phyloP scores from a whole-genome alignment of 2,329 filamentous ascomycete genomes.

The Colletotrichum cuscutae region DNA sequence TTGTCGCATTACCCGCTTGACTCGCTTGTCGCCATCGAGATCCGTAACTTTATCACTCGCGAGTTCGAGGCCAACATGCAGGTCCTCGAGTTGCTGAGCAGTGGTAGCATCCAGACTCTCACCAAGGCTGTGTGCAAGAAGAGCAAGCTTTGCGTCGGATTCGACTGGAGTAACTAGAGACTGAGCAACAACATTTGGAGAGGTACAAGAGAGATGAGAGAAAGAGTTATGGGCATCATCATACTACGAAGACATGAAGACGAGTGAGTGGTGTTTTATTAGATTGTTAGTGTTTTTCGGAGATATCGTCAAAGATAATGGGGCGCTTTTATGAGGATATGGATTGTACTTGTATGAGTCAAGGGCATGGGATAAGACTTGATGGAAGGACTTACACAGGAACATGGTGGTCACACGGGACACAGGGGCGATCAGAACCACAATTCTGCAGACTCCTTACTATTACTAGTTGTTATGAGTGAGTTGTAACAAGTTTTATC shows the following conservation, averaged over 20 bases:
- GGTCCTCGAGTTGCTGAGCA: conserved; percentile 64
- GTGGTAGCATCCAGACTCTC: conserved; percentile 60
- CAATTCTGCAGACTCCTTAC: conserved; percentile 28
- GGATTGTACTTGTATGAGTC: neutral
- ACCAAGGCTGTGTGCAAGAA: conserved; percentile 59
- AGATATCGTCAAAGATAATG: neutral
- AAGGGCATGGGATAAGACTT: neutral
- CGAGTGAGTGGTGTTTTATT: neutral
- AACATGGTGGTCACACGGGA: conserved; percentile 14
- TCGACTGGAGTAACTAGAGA: conserved; percentile 32
- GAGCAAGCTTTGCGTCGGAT: conserved; percentile 48
- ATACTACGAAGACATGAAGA: conserved; percentile 12
- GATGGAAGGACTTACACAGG: neutral
- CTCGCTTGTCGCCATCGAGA: conserved; percentile 60
- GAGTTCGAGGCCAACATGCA: conserved; percentile 63
- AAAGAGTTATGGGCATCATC: neutral
- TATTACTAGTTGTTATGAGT: conserved; percentile 8
- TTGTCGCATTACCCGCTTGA: conserved; percentile 56
- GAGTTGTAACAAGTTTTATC: neutral
- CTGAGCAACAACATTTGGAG: neutral
- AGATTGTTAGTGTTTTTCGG: neutral
- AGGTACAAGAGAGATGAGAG: neutral
- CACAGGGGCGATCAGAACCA: conserved; percentile 34
- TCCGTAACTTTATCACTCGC: conserved; percentile 61
- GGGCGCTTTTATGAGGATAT: neutral